phyloP scores from a whole-genome alignment of 768 basidiomycete species.

The Lactarius evosmus region DNA sequence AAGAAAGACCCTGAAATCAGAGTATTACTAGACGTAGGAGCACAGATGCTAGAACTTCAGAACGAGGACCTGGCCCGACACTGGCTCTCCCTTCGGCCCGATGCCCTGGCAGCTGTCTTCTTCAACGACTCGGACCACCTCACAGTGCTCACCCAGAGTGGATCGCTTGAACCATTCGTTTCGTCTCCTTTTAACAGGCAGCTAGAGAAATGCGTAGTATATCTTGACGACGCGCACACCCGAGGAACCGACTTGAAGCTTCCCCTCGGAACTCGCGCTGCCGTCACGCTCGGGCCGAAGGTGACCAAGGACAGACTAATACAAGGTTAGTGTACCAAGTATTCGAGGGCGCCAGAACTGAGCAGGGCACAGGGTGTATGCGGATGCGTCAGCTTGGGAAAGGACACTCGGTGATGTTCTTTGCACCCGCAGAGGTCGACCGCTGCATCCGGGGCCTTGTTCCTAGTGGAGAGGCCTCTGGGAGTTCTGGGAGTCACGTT shows the following conservation, averaged over 20 bases:
- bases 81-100: conserved; percentile 39
- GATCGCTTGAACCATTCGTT: conserved; percentile 35
- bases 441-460: conserved; percentile 12
- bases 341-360: not conserved
- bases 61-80: conserved; percentile 40
- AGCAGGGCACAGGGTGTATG: conserved; percentile 19
- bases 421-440: conserved; percentile 21
- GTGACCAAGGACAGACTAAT: conserved; percentile 51
- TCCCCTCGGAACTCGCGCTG: conserved; percentile 41
- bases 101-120: conserved; percentile 43
- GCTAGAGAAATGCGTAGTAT: conserved; percentile 42
- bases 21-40: conserved; percentile 54
- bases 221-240: conserved; percentile 53
- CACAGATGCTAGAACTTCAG: conserved; percentile 51
- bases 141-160: conserved; percentile 40
- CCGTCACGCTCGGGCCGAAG: conserved; percentile 49
- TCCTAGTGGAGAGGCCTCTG: not conserved
- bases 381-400: conserved; percentile 25
- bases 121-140: conserved; percentile 37
- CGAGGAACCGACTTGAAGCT: conserved; percentile 54
- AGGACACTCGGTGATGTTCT: conserved; percentile 25
- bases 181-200: conserved; percentile 40
- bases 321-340: conserved; percentile 40
- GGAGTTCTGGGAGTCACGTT: not conserved
- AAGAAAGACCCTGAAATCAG: conserved; percentile 40